Evolutionary conservation across 352 stramenopile genomes (phyloP).

Genomic region (Phytophthora syringae): DNA sequence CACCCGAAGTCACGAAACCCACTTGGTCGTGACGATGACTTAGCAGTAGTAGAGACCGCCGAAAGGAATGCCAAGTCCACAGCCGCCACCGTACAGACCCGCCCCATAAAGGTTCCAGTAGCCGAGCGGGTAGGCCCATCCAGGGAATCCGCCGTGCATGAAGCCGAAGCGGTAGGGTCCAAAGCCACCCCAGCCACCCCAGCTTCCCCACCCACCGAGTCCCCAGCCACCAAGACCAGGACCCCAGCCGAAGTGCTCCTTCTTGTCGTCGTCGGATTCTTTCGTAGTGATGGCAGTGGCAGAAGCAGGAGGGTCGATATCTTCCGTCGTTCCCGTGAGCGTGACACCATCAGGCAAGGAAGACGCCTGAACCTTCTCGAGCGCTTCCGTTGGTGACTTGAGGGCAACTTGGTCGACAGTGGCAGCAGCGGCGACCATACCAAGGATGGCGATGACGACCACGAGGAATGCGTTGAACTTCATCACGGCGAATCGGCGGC

Average conservation of each 20-base stretch:
- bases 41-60: slow-evolving; percentile 32
- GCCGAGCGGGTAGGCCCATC: slow-evolving; percentile 43
- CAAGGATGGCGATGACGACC: slow-evolving; percentile 7
- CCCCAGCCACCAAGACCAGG: slow-evolving; percentile 4
- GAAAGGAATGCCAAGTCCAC: slow-evolving; percentile 16
- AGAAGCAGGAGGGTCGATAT: background rate
- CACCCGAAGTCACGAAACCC: background rate
- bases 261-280: background rate
- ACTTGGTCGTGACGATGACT: background rate
- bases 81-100: slow-evolving; percentile 18
- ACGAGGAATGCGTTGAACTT: slow-evolving; percentile 24
- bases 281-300: background rate
- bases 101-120: slow-evolving; percentile 41
- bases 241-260: slow-evolving; percentile 1
- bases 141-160: slow-evolving; percentile 18
- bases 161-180: slow-evolving; percentile 86
- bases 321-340: slow-evolving; percentile 7
- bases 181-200: slow-evolving; percentile 38
- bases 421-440: background rate
- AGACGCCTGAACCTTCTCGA: slow-evolving; percentile 4
- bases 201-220: slow-evolving; percentile 6
- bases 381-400: slow-evolving; percentile 16
- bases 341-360: slow-evolving; percentile 10
- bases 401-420: slow-evolving; percentile 6
- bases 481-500: background rate